A percentile compares a stretch with the other conserved stretches of the same genome.
These are phyloP conservation scores for Saksenaea vasiformis DNA, from an alignment of 371 early-diverging fungal genomes.

Conservation along the genomic window DNA sequence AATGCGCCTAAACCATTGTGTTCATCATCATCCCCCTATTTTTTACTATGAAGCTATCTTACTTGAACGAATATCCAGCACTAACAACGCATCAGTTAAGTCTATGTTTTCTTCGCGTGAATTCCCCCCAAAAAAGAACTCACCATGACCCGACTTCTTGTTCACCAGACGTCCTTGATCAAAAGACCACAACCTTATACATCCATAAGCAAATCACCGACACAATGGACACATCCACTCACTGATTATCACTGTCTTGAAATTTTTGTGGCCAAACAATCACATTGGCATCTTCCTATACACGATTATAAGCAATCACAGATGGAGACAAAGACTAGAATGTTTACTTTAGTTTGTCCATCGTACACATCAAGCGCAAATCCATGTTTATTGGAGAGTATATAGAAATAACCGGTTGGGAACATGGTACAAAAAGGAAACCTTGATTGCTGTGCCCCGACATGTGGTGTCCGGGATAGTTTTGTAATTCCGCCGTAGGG, in stretches of 20 bases:
- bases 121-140: too few relatives aligned
- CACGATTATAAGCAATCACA: neutral
- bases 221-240: slow-evolving; percentile 9
- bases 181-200: slow-evolving; percentile 40
- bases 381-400: slow-evolving; percentile 48
- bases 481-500: too few relatives aligned
- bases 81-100: too few relatives aligned
- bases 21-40: neutral
- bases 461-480: too few relatives aligned
- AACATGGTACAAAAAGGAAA: slow-evolving; percentile 22
- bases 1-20: slow-evolving; percentile 37
- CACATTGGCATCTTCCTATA: slow-evolving; percentile 44
- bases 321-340: neutral
- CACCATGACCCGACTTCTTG: slow-evolving; percentile 53
- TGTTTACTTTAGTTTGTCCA: slow-evolving; percentile 43
- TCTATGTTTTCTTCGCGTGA: too few relatives aligned
- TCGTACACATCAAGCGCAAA: slow-evolving; percentile 52
- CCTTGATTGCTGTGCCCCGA: neutral
- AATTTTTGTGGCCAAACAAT: slow-evolving; percentile 59
- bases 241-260: slow-evolving; percentile 54
- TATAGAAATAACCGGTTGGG: slow-evolving; percentile 47
- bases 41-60: slow-evolving; percentile 6
- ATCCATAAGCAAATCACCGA: neutral
- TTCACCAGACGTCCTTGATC: slow-evolving; percentile 43
- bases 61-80: slow-evolving; percentile 45